Base-by-base conservation (phyloP, 2,329 filamentous ascomycete genomes). In the Colletotrichum eleusines region DNA sequence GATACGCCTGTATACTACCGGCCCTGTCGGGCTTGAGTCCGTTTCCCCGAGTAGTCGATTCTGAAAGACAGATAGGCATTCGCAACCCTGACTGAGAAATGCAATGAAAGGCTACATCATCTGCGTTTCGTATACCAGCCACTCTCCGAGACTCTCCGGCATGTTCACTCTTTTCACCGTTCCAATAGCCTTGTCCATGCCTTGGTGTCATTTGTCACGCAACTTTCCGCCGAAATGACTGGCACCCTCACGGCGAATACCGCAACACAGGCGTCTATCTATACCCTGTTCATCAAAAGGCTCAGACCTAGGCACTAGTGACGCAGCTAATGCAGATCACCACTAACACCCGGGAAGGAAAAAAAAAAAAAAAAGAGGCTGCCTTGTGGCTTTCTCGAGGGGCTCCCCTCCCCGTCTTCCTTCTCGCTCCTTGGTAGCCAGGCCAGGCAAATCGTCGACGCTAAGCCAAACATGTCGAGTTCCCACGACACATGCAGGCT, bases 401-500 rank as follows among this genome's bases (percentile, higher is more conserved):
- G 51, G 51, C n/a, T 58, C 16, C 54, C 35, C 54, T n/a, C n/a
- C n/a, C n/a, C n/a, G 8, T 42, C 54, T 42, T 23, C 35, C 35
- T 23, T 28, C 54, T 28, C 16, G 33, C 23, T 40, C 59, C 46
- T 53, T 48, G 18, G 46, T 26, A 58, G 63, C 68, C 40, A 51
- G 35, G 44, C 33, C 31, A 35, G 31, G 23, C 33, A 53, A 28
- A 35, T 35, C 35, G 46, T 48, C 48, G 50, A 63, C 69, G 59
- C 69, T 71, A 71, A 35, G 42, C 69, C 60, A 48, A 63, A 65
- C 42, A 46, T 69, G 66, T 69, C 66, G 44, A 71, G 64, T 44
- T 42, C 66, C 66, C 53, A 69, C 58, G 40, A 71, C 44, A 71
- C 44, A 23, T 63, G 65, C 69, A 69, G 20, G 31, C 14, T 54